Evolutionary conservation across 1,139 yeast genomes (phyloP).

Genomic region (Candida freyschussii): DNA sequence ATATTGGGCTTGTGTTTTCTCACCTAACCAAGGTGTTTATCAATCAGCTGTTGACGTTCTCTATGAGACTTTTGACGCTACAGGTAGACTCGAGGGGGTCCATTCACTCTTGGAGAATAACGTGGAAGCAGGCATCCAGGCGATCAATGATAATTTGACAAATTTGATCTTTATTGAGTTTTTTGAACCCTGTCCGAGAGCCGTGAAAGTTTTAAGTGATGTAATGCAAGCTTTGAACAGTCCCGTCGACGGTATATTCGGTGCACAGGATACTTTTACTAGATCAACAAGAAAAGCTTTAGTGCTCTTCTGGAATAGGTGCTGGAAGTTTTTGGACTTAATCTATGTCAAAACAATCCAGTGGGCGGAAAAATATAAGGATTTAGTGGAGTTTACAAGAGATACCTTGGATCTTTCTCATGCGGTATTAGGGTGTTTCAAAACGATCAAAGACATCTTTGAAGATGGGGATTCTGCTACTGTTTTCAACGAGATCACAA

Average conservation of each 20-base stretch:
- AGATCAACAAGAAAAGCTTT: conserved; percentile 23
- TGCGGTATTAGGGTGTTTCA: conserved; percentile 57
- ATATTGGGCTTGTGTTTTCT: conserved; percentile 65
- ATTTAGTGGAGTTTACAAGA: conserved; percentile 74
- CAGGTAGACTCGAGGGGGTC: conserved; percentile 68
- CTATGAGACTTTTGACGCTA: conserved; percentile 75
- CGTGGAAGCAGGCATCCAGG: conserved; percentile 39
- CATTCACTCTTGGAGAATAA: conserved; percentile 45
- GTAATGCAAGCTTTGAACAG: conserved; percentile 59
- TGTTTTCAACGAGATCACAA: conserved; percentile 31
- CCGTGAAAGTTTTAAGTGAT: conserved; percentile 73
- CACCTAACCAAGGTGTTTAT: conserved; percentile 46
- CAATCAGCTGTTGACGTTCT: conserved; percentile 70
- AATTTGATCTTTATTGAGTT: conserved; percentile 45
- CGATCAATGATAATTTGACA: conserved; percentile 44
- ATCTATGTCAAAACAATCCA: conserved; percentile 61
- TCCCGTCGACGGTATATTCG: conserved; percentile 55
- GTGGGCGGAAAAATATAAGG: conserved; percentile 67
- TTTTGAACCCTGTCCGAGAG: conserved; percentile 73
- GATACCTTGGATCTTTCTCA: conserved; percentile 81
- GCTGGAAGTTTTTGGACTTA: conserved; percentile 70
- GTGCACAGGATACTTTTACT: conserved; percentile 11
- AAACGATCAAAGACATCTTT: conserved; percentile 43
- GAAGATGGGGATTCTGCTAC: conserved; percentile 28
- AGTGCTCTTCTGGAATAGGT: conserved; percentile 52